Percentiles rank a stretch among this genome's conserved stretches.
Conservation (phyloP, 23 red algal species). For the Gracilaria vermiculophylla region DNA sequence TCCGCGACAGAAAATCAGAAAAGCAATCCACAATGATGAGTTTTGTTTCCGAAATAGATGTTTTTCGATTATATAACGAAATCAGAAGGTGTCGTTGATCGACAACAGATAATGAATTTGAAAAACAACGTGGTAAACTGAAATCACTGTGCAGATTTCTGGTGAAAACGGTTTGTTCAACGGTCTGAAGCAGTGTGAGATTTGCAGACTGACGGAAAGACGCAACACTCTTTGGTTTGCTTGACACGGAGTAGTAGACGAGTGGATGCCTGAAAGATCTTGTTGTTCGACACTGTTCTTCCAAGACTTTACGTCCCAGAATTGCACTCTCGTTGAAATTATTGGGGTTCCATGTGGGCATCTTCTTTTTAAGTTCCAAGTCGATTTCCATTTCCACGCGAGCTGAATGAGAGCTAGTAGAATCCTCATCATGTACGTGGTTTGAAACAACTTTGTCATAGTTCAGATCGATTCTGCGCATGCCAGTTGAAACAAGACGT, state of each 20-base stretch:
- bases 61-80: background rate
- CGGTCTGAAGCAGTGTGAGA: background rate
- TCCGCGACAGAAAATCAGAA: background rate
- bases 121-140: background rate
- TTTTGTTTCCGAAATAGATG: background rate
- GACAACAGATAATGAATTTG: background rate
- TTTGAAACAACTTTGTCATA: slow-evolving; percentile 44
- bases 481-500: slow-evolving; percentile 38
- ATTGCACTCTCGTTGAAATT: slow-evolving; percentile 3
- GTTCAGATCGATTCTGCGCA: slow-evolving; percentile 30
- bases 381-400: slow-evolving; percentile 1
- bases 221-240: background rate
- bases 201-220: background rate
- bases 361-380: slow-evolving; percentile 8
- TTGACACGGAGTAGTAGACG: background rate
- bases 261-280: slow-evolving; percentile 20
- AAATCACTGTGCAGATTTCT: background rate
- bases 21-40: background rate
- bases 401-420: background rate
- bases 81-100: background rate
- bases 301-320: background rate
- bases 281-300: background rate
- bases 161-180: background rate
- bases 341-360: slow-evolving; percentile 3
- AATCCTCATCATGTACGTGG: background rate